These are phyloP conservation scores for Podospora australis DNA, from an alignment of 495 filamentous ascomycete genomes.

Conservation along the genomic window DNA sequence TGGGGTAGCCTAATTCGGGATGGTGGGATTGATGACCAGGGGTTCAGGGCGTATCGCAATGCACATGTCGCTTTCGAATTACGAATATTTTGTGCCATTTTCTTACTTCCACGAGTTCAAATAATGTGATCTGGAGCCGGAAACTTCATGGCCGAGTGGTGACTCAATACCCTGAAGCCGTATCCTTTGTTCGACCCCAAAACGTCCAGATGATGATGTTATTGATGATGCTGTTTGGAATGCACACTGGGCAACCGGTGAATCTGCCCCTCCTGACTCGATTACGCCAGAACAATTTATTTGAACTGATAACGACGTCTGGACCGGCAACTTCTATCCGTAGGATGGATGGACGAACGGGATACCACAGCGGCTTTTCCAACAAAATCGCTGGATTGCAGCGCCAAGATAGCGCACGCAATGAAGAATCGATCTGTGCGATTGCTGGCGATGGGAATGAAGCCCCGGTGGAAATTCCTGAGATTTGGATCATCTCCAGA, in stretches of 20 bases:
- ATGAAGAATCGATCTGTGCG: no score
- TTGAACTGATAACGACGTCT: not conserved
- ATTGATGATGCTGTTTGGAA: not conserved
- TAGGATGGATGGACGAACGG: no score
- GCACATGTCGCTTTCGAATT: slow-evolving; percentile 4
- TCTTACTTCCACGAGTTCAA: no score
- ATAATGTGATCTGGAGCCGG: slow-evolving; percentile 5
- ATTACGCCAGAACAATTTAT: no score
- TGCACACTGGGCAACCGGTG: not conserved
- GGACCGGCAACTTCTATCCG: not conserved
- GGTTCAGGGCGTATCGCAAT: not conserved
- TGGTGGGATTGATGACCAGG: slow-evolving; percentile 3
- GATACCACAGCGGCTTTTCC: no score
- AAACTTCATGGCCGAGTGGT: not conserved
- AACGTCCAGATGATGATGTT: not conserved
- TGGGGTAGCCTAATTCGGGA: slow-evolving; percentile 11
- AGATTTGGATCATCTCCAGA: slow-evolving; percentile 1
- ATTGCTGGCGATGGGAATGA: no score
- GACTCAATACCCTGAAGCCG: not conserved
- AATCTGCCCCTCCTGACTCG: no score
- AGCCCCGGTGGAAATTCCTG: no score
- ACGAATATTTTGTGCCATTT: no score
- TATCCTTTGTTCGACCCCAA: not conserved
- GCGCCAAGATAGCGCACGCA: no score
- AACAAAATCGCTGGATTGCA: no score